phyloP scores from a whole-genome alignment of 768 basidiomycete genomes.

The Clitopilus passeckerianus region DNA sequence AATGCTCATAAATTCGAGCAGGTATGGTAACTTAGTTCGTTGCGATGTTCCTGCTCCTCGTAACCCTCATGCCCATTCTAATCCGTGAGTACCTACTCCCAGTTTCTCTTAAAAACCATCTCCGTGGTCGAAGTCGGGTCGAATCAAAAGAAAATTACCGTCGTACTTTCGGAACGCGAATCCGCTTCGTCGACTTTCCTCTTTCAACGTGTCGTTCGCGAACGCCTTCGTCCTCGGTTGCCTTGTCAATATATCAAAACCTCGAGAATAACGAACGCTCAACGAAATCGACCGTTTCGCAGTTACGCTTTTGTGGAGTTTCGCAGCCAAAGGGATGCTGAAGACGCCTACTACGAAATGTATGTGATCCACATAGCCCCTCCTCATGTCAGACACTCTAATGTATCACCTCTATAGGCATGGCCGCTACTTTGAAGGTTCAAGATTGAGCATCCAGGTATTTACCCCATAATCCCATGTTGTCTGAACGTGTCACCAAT shows the following conservation, averaged over 20 bases:
- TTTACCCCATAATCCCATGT: slow-evolving; percentile 8
- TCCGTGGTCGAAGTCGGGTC: slow-evolving; percentile 17
- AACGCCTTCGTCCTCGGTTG: slow-evolving; percentile 12
- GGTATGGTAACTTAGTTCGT: slow-evolving; percentile 78
- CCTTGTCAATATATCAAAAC: slow-evolving; percentile 30
- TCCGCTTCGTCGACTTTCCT: slow-evolving; percentile 14
- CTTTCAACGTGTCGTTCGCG: slow-evolving; percentile 17
- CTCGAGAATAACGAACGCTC: slow-evolving; percentile 47
- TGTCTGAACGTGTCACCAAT: slow-evolving; percentile 1
- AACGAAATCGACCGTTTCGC: slow-evolving; percentile 30
- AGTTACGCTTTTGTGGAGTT: slow-evolving; percentile 90
- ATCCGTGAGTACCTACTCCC: slow-evolving; percentile 64
- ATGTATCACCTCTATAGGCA: slow-evolving; percentile 45
- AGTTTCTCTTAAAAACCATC: slow-evolving; percentile 12
- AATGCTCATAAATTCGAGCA: slow-evolving; percentile 21
- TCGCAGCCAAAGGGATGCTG: slow-evolving; percentile 70
- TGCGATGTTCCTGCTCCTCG: slow-evolving; percentile 89
- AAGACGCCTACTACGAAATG: slow-evolving; percentile 84
- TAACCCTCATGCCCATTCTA: slow-evolving; percentile 66
- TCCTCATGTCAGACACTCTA: not conserved
- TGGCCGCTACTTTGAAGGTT: slow-evolving; percentile 69
- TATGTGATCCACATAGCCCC: slow-evolving; percentile 26
- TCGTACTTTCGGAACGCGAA: slow-evolving; percentile 12
- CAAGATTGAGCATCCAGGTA: slow-evolving; percentile 72
- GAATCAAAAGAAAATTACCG: slow-evolving; percentile 25